Evolutionary conservation across 306 rosid species (phyloP).

Genomic region (Benincasa hispida): DNA sequence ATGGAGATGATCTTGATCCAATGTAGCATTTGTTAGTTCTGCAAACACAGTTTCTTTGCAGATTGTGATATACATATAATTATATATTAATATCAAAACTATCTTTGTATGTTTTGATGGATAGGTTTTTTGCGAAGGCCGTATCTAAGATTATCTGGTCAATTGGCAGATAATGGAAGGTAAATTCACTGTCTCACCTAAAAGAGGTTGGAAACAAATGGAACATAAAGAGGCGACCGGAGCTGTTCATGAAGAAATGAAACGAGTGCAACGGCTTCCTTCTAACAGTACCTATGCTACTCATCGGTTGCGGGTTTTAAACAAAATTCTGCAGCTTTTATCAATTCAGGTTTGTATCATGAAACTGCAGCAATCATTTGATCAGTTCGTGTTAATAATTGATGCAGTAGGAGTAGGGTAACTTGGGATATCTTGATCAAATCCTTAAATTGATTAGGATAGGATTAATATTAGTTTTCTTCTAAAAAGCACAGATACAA

Average conservation of each 20-base stretch:
- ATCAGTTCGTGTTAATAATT: background rate
- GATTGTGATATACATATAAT: too few species aligned
- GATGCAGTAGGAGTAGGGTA: too few species aligned
- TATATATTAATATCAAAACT: background rate
- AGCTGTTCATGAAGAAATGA: slow-evolving; percentile 47
- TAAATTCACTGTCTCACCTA: slow-evolving; percentile 20
- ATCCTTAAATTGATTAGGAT: too few species aligned
- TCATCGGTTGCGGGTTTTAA: slow-evolving; percentile 72
- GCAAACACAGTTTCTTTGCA: background rate
- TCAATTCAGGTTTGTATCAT: slow-evolving; percentile 43
- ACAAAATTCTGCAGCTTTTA: slow-evolving; percentile 65
- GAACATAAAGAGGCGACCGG: slow-evolving; percentile 42
- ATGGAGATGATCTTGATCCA: background rate
- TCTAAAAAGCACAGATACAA: too few species aligned
- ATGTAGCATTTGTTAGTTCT: background rate
- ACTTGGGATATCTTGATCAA: too few species aligned
- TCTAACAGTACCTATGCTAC: slow-evolving; percentile 43
- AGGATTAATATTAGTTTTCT: too few species aligned
- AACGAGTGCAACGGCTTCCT: slow-evolving; percentile 48
- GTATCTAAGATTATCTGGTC: background rate
- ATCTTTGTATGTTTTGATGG: background rate
- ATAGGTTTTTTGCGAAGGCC: background rate
- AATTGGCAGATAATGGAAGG: slow-evolving; percentile 24
- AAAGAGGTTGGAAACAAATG: slow-evolving; percentile 18
- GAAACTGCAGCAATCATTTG: background rate